Base-by-base conservation (phyloP, 768 basidiomycete genomes). In the Kwoniella botswanensis region DNA sequence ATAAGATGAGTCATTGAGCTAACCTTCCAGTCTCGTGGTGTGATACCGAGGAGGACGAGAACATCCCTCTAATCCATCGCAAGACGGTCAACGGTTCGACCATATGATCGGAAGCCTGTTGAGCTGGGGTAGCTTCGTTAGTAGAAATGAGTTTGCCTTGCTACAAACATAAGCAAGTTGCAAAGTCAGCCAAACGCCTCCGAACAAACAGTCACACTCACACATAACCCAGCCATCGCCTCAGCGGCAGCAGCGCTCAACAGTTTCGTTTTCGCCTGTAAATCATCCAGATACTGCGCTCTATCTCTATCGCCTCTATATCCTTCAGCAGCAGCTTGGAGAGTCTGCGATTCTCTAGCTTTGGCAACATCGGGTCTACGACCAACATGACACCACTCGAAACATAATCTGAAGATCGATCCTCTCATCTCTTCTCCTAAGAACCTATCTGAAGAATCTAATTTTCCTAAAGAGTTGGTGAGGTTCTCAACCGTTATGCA, bases 301-400 rank as follows among this genome's bases (percentile, higher is more conserved):
- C 88, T 88, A 44, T 86, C 85, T 44, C 87, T 86, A 10, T 88
- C 86, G 21, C 89, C 88, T n/a, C 86, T 86, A 50, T 87, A 86
- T 0, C 87, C 87, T 11, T 87, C 86, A 2, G 86, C 86, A 3
- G 88, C 88, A 17, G 89, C 87, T 72, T 88, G 88, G 77, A 92
- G 89, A 89, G 94, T 93, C 66, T 87, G 77, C 26, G 88, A 86
- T 54, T 90, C 84, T 59, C 92, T 87, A 65, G 90, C 91, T 81
- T 89, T 91, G 50, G 88, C 87, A n/a, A 85, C 84, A 71, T 93
- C 92, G 0, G 89, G 87, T 75, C 92, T 89, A 41, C 89, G 87
- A 5, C 93, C 94, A 57, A 91, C 86, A 77, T 93, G 90, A 82
- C 94, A 96, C 94, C 94, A 97, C 76, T 94, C 93, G 82, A 95